phyloP scores from a whole-genome alignment of 441 rosid species.

The Biscutella laevigata region DNA sequence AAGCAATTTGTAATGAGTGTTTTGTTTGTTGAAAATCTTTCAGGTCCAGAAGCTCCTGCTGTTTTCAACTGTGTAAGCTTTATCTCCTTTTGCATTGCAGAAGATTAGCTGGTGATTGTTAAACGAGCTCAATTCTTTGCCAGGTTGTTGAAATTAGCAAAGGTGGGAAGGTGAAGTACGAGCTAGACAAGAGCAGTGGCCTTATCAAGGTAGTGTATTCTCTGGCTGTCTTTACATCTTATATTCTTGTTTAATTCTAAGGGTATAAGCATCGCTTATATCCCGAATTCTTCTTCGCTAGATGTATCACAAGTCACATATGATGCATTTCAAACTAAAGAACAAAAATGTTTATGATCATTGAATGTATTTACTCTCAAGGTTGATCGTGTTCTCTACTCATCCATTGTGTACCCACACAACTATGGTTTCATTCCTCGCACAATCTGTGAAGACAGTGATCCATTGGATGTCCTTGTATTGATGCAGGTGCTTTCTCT shows the following conservation, averaged over 20 bases:
- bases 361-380: conserved; percentile 19
- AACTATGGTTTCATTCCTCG: conserved; percentile 97
- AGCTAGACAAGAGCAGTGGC: conserved; percentile 80
- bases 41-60: conserved; percentile 84
- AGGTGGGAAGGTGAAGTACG: conserved; percentile 94
- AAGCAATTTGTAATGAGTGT: not conserved
- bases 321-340: not conserved
- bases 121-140: not conserved
- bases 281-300: no score
- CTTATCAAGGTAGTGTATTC: conserved; percentile 61
- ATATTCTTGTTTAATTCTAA: not conserved
- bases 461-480: conserved; percentile 87
- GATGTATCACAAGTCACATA: not conserved
- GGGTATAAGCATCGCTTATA: no score
- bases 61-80: conserved; percentile 75
- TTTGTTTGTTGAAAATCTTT: conserved; percentile 18
- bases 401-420: conserved; percentile 98
- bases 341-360: not conserved
- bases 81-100: not conserved
- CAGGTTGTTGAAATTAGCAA: conserved; percentile 91
- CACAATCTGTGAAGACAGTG: conserved; percentile 92
- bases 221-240: not conserved
- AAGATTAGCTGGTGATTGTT: conserved; percentile 2
- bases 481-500: conserved; percentile 74
- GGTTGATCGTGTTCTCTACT: conserved; percentile 95